phyloP scores from a whole-genome alignment of 805 yeast species.

The Vanderwaltozyma yarrowii region DNA sequence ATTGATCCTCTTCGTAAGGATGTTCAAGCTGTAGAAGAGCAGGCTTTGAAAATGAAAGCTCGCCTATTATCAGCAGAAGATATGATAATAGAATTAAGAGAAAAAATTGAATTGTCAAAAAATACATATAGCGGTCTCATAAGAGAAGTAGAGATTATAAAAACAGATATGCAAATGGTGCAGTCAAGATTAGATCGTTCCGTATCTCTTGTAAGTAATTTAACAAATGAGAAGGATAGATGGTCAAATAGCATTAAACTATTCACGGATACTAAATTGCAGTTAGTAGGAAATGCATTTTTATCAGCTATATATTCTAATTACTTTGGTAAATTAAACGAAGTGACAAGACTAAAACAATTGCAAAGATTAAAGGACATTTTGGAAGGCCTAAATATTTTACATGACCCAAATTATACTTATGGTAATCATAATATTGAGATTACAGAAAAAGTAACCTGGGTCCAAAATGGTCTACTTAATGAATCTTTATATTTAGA shows the following conservation, averaged over 20 bases:
- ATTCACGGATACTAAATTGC: conserved; percentile 37
- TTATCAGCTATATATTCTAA: conserved; percentile 51
- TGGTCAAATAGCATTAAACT: conserved; percentile 56
- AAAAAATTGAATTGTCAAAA: conserved; percentile 58
- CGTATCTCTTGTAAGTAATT: conserved; percentile 45
- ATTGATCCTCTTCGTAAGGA: conserved; percentile 69
- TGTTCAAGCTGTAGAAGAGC: conserved; percentile 47
- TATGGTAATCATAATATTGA: conserved; percentile 32
- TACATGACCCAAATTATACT: conserved; percentile 29
- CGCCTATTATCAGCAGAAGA: conserved; percentile 67
- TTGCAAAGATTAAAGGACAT: conserved; percentile 29
- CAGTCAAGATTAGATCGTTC: conserved; percentile 55
- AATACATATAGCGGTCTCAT: conserved; percentile 61
- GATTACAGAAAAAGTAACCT: conserved; percentile 33
- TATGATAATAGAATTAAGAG: conserved; percentile 68
- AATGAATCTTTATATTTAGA: conserved; percentile 53
- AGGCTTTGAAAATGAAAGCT: conserved; percentile 51
- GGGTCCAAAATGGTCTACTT: conserved; percentile 47
- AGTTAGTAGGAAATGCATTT: conserved; percentile 54
- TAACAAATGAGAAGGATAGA: conserved; percentile 57
- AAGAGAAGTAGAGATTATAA: conserved; percentile 67
- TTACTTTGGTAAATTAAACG: conserved; percentile 52
- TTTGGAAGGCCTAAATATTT: conserved; percentile 31
- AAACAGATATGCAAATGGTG: conserved; percentile 56
- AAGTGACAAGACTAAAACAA: conserved; percentile 33